Percentiles rank a stretch among this genome's conserved stretches.
Evolutionary conservation across 192 early-diverging fungal species (phyloP).

Genomic region (Geranomyces variabilis): DNA sequence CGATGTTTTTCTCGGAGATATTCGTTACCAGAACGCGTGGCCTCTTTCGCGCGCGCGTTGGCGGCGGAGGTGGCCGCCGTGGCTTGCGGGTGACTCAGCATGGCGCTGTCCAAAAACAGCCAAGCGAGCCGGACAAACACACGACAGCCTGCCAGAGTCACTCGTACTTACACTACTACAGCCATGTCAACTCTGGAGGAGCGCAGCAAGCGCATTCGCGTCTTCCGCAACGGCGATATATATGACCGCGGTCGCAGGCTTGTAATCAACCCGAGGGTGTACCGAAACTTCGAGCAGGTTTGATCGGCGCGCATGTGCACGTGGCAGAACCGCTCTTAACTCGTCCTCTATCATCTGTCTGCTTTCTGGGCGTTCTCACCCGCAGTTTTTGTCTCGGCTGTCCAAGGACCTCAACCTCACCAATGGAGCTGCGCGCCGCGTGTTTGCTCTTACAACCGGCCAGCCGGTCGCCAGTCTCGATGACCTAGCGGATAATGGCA

Average conservation of each 20-base stretch:
- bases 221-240: slow-evolving; percentile 56
- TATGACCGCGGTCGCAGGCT: slow-evolving; percentile 46
- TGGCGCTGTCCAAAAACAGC: neutral
- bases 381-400: slow-evolving; percentile 47
- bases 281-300: slow-evolving; percentile 57
- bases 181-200: slow-evolving; percentile 27
- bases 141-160: too few relatives aligned
- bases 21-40: too few relatives aligned
- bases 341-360: neutral
- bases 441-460: slow-evolving; percentile 50
- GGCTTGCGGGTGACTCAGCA: too few relatives aligned
- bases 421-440: slow-evolving; percentile 49
- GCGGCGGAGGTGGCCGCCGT: too few relatives aligned
- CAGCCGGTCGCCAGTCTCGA: slow-evolving; percentile 34
- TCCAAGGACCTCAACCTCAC: slow-evolving; percentile 46
- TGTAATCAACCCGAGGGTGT: slow-evolving; percentile 44
- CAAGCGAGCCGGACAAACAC: neutral
- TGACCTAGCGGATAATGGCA: slow-evolving; percentile 43
- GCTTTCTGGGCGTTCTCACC: too few relatives aligned
- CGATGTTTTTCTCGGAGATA: too few relatives aligned
- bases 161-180: neutral
- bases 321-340: neutral
- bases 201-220: slow-evolving; percentile 42
- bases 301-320: neutral
- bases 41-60: too few relatives aligned